Evolutionary conservation across 2,329 filamentous ascomycete genomes (phyloP).

Genomic region (Plenodomus biglobosus): DNA sequence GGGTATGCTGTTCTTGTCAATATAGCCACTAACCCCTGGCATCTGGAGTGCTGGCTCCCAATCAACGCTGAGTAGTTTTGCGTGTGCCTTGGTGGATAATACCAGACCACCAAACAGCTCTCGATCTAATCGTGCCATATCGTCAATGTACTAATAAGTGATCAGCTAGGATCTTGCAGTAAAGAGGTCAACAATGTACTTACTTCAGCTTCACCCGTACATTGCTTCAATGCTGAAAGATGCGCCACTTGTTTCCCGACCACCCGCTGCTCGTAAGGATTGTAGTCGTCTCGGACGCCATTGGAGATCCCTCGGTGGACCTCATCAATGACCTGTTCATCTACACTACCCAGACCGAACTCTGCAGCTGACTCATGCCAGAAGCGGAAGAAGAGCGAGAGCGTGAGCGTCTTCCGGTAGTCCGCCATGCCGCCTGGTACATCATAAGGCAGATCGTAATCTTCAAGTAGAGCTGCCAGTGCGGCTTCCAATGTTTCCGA

Average conservation of each 20-base stretch:
- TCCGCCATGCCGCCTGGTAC: conserved; percentile 97
- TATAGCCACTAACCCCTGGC: conserved; percentile 79
- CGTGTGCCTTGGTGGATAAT: conserved; percentile 82
- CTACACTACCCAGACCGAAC: conserved; percentile 58
- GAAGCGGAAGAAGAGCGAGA: conserved; percentile 96
- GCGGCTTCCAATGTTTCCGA: conserved; percentile 79
- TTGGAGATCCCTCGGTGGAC: conserved; percentile 80
- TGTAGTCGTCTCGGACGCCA: conserved; percentile 73
- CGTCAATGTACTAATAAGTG: conserved; percentile 70
- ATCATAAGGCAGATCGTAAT: conserved; percentile 82
- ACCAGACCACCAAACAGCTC: conserved; percentile 87
- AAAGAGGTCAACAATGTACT: neutral
- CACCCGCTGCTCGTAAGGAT: conserved; percentile 78
- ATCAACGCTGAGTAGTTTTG: conserved; percentile 79
- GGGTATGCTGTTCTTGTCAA: conserved; percentile 80
- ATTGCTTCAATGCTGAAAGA: conserved; percentile 87
- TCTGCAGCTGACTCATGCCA: conserved; percentile 81
- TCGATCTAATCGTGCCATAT: conserved; percentile 80
- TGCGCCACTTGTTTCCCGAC: conserved; percentile 84
- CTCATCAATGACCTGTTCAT: conserved; percentile 74
- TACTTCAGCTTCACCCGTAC: conserved; percentile 79
- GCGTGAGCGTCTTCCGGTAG: conserved; percentile 82
- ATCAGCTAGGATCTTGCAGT: neutral
- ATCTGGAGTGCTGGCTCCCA: conserved; percentile 75
- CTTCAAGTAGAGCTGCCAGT: conserved; percentile 77